These are phyloP conservation scores for Ustilago shanxiensis DNA, from an alignment of 1,284 basidiomycete species.

Conservation along the genomic window DNA sequence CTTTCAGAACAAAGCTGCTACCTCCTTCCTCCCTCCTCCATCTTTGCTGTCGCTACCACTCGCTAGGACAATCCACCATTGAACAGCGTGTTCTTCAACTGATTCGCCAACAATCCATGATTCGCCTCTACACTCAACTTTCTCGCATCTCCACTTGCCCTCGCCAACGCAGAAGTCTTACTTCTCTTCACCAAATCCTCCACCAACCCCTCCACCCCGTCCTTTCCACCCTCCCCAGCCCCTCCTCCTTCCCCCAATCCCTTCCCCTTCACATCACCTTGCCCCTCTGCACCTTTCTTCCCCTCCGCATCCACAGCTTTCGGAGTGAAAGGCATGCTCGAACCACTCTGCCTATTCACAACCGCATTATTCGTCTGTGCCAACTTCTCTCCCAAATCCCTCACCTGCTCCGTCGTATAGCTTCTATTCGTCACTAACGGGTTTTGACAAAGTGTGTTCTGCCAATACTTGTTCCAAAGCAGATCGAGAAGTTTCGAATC, in stretches of 20 bases:
- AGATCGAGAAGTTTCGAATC: slow-evolving; percentile 88
- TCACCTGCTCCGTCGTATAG: slow-evolving; percentile 88
- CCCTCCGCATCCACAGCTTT: not conserved
- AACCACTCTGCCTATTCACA: not conserved
- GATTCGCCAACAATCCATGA: slow-evolving; percentile 88
- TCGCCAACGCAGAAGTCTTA: slow-evolving; percentile 12
- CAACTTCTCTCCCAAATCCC: slow-evolving; percentile 89
- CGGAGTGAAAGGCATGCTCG: slow-evolving; percentile 5
- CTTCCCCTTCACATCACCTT: not conserved
- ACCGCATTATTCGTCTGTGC: slow-evolving; percentile 24
- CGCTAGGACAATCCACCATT: no score
- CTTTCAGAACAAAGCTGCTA: no score
- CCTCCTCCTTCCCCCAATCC: not conserved
- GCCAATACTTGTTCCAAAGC: slow-evolving; percentile 99
- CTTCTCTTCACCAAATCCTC: slow-evolving; percentile 1
- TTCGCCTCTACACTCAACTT: slow-evolving; percentile 89
- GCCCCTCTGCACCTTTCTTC: not conserved
- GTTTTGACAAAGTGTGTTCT: slow-evolving; percentile 91
- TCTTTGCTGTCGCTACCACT: no score
- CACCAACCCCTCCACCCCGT: not conserved
- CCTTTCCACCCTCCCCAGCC: slow-evolving; percentile 5
- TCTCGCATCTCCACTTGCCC: slow-evolving; percentile 73
- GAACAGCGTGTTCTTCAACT: slow-evolving; percentile 79
- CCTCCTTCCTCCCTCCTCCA: no score
- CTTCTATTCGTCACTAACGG: slow-evolving; percentile 90